Conservation (phyloP, 2,329 filamentous ascomycete genomes). For the Ophiostoma ips region DNA sequence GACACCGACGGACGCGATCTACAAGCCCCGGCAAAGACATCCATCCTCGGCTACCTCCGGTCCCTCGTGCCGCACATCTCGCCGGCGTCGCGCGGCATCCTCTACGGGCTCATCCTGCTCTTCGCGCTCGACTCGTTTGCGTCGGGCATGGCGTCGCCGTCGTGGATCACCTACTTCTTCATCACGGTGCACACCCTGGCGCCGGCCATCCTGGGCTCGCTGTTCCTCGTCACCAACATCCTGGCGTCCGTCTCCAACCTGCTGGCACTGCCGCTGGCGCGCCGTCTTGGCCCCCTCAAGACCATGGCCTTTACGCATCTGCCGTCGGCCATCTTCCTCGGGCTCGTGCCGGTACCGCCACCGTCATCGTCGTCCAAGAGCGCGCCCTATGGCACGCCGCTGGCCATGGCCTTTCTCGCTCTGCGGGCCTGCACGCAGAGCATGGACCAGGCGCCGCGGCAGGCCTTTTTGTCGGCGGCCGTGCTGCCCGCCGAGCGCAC, state of each 20-base stretch:
- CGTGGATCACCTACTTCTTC: slow-evolving; percentile 47
- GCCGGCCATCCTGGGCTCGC: slow-evolving; percentile 35
- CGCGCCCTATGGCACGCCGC: slow-evolving; percentile 4
- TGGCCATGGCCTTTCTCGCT: slow-evolving; percentile 39
- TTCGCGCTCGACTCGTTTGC: slow-evolving; percentile 31
- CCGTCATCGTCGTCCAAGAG: background rate
- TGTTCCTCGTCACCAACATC: slow-evolving; percentile 41
- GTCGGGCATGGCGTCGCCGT: slow-evolving; percentile 33
- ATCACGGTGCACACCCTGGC: slow-evolving; percentile 32
- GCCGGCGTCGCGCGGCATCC: slow-evolving; percentile 34
- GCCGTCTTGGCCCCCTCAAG: slow-evolving; percentile 34
- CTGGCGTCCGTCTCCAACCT: slow-evolving; percentile 38
- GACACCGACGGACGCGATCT: background rate
- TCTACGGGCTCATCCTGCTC: slow-evolving; percentile 38
- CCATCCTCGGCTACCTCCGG: background rate
- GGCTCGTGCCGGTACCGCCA: slow-evolving; percentile 31
- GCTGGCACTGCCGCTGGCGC: slow-evolving; percentile 38
- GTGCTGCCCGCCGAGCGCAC: slow-evolving; percentile 53
- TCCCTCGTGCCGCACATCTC: slow-evolving; percentile 43
- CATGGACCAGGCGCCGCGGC: slow-evolving; percentile 59
- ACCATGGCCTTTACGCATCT: slow-evolving; percentile 68
- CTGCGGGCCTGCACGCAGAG: slow-evolving; percentile 47
- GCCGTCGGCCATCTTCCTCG: slow-evolving; percentile 51
- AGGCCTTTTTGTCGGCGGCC: slow-evolving; percentile 53
- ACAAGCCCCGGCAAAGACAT: background rate